phyloP scores from a whole-genome alignment of 2,329 filamentous ascomycete species.

The Fusarium nanum region DNA sequence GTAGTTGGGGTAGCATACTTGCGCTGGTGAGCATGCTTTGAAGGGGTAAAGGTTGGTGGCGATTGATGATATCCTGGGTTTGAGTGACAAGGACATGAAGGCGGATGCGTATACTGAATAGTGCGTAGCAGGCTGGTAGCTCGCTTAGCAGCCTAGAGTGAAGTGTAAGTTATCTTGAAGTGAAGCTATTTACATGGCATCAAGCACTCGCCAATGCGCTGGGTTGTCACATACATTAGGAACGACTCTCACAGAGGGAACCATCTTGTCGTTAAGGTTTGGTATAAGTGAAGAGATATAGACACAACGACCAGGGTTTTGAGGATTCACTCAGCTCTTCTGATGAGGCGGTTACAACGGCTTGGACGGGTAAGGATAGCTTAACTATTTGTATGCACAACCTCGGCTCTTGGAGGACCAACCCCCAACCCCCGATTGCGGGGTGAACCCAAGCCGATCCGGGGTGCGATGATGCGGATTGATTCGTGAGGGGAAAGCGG shows the following conservation, averaged over 20 bases:
- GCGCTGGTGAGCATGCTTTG: conserved; percentile 54
- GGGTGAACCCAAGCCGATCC: conserved; percentile 33
- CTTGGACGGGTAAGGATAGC: conserved; percentile 21
- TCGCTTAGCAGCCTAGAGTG: conserved; percentile 66
- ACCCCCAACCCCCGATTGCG: conserved; percentile 40
- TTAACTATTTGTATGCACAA: conserved; percentile 22
- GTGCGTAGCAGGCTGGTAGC: conserved; percentile 83
- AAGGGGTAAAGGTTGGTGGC: conserved; percentile 66
- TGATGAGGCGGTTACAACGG: conserved; percentile 11
- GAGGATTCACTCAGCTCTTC: conserved; percentile 11
- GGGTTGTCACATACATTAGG: conserved; percentile 49
- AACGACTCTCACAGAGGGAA: conserved; percentile 48
- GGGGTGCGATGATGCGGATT: conserved; percentile 28
- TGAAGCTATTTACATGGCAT: background rate
- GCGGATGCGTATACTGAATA: conserved; percentile 90
- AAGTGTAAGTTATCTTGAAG: conserved; percentile 7
- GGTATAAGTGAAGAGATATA: background rate
- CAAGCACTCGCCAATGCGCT: background rate
- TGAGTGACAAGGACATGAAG: conserved; percentile 90
- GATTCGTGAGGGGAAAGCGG: conserved; percentile 40
- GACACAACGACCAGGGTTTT: conserved; percentile 2
- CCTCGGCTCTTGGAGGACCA: conserved; percentile 38
- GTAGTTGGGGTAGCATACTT: conserved; percentile 78
- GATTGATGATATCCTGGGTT: conserved; percentile 84
- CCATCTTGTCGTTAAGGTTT: conserved; percentile 41